Evolutionary conservation across 805 yeast species (phyloP).

Genomic region (Suhomyces canberraensis): DNA sequence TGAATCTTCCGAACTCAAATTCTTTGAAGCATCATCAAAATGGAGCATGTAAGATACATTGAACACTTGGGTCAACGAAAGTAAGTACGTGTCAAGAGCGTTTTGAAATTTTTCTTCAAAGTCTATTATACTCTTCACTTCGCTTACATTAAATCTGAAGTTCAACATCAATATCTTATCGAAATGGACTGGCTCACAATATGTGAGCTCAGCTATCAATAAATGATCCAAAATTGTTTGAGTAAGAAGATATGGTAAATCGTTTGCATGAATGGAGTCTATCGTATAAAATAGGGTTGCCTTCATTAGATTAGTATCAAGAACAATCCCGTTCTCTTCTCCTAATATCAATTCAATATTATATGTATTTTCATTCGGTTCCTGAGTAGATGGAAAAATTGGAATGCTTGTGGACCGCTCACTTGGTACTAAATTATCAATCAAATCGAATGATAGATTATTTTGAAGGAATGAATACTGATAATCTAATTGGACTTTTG

Average conservation of each 20-base stretch:
- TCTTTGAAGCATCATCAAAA: too few relatives aligned
- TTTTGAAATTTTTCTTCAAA: too few relatives aligned
- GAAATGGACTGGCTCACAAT: too few relatives aligned
- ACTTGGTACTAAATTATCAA: slow-evolving; percentile 5
- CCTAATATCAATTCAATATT: slow-evolving; percentile 36
- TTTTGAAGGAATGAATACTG: background rate
- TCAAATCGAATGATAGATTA: slow-evolving; percentile 18
- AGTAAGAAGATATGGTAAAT: slow-evolving; percentile 59
- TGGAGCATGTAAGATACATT: too few relatives aligned
- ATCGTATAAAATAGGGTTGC: slow-evolving; percentile 41
- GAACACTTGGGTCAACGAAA: too few relatives aligned
- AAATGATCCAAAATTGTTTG: slow-evolving; percentile 39
- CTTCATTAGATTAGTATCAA: slow-evolving; percentile 38
- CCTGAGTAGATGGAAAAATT: too few relatives aligned
- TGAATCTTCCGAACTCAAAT: too few relatives aligned
- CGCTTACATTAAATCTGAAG: too few relatives aligned
- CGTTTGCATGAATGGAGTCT: slow-evolving; percentile 50
- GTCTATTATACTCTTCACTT: too few relatives aligned
- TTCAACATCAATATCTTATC: too few relatives aligned
- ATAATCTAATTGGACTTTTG: slow-evolving; percentile 28
- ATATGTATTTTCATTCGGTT: slow-evolving; percentile 17
- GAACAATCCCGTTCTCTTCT: slow-evolving; percentile 41
- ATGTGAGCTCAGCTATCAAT: slow-evolving; percentile 27
- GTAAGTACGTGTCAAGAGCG: too few relatives aligned
- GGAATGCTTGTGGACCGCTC: too few relatives aligned